phyloP scores from a whole-genome alignment of 441 rosid genomes.

The Caryocar brasiliense region DNA sequence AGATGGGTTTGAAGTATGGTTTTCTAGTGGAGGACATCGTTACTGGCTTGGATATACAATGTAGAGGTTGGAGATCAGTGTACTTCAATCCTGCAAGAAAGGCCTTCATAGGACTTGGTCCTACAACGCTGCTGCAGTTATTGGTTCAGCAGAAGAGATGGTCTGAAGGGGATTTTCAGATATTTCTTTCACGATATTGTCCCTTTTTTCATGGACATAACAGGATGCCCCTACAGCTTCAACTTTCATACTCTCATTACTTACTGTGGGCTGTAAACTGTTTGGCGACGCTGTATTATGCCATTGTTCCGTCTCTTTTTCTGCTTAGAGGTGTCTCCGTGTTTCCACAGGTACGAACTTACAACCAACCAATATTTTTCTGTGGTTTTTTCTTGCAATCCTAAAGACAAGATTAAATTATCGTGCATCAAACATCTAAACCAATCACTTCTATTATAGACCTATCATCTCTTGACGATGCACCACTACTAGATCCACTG shows the following conservation, averaged over 20 bases:
- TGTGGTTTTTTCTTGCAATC: too few relatives aligned
- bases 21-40: slow-evolving; percentile 21
- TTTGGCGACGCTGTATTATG: slow-evolving; percentile 17
- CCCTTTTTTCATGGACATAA: slow-evolving; percentile 10
- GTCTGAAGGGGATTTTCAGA: slow-evolving; percentile 27
- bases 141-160: slow-evolving; percentile 27
- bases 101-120: slow-evolving; percentile 22
- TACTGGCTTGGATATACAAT: slow-evolving; percentile 20
- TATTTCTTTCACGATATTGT: slow-evolving; percentile 19
- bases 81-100: slow-evolving; percentile 14
- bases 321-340: slow-evolving; percentile 13
- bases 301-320: slow-evolving; percentile 18
- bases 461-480: too few relatives aligned
- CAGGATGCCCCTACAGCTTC: slow-evolving; percentile 14
- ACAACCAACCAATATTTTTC: too few relatives aligned
- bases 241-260: slow-evolving; percentile 9
- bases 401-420: too few relatives aligned
- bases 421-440: too few relatives aligned
- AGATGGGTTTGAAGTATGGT: slow-evolving; percentile 28
- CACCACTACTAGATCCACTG: too few relatives aligned
- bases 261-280: slow-evolving; percentile 13
- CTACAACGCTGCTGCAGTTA: slow-evolving; percentile 13
- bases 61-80: slow-evolving; percentile 25
- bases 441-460: too few relatives aligned
- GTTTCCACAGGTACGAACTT: slow-evolving; percentile 20